Evolutionary conservation across 192 early-diverging fungal species (phyloP).

Genomic region (Gigaspora rosea): DNA sequence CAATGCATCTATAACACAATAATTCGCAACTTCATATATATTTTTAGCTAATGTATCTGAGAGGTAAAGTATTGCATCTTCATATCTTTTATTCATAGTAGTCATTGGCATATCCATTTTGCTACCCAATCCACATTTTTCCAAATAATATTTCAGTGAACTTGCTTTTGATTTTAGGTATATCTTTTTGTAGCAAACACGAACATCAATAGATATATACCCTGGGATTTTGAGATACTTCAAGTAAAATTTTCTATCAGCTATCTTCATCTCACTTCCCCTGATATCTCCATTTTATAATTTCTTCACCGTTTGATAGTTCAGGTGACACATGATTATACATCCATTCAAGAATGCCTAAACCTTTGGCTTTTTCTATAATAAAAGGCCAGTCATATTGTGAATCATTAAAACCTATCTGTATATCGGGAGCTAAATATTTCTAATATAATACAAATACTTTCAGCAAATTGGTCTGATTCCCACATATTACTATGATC

Average conservation of each 20-base stretch:
- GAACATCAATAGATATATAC: slow-evolving; percentile 7
- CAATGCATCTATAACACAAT: too few relatives aligned
- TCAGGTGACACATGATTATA: slow-evolving; percentile 1
- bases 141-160: too few relatives aligned
- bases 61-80: too few relatives aligned
- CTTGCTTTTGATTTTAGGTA: too few relatives aligned
- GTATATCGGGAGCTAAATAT: neutral
- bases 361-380: slow-evolving; percentile 17
- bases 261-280: neutral
- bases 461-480: neutral
- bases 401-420: neutral
- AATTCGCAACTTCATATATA: too few relatives aligned
- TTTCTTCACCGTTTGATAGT: neutral
- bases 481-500: neutral
- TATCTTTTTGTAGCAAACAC: too few relatives aligned
- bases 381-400: slow-evolving; percentile 17
- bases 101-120: too few relatives aligned
- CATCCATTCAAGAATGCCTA: slow-evolving; percentile 24
- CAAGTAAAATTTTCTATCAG: slow-evolving; percentile 9
- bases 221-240: slow-evolving; percentile 22
- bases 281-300: neutral
- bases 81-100: too few relatives aligned
- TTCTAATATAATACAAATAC: slow-evolving; percentile 1
- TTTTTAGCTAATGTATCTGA: too few relatives aligned
- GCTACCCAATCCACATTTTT: too few relatives aligned